Evolutionary conservation across 2,329 filamentous ascomycete genomes (phyloP).

Genomic region (Lecanicillium sp.): DNA sequence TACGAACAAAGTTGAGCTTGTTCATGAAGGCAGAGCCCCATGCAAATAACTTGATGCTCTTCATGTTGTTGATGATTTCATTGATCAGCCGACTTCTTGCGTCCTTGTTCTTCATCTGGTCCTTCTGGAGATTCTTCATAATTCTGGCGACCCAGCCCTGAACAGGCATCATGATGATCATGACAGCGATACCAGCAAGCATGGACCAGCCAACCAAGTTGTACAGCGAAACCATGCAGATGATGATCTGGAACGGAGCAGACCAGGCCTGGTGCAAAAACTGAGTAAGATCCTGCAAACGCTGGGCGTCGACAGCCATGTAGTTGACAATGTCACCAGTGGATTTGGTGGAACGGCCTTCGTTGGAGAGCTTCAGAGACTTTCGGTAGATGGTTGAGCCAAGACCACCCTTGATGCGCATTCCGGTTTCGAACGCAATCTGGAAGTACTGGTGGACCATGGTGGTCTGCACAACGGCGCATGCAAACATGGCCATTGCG

Average conservation of each 20-base stretch:
- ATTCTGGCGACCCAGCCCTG: constrained; percentile 86
- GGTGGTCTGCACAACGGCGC: constrained; percentile 77
- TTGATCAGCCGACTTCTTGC: constrained; percentile 87
- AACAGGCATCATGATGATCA: constrained; percentile 95
- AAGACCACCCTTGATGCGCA: constrained; percentile 89
- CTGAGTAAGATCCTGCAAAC: constrained; percentile 88
- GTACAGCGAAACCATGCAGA: constrained; percentile 95
- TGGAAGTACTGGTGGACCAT: constrained; percentile 98
- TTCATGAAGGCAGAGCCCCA: constrained; percentile 98
- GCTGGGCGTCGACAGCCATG: constrained; percentile 97
- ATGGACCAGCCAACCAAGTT: constrained; percentile 92
- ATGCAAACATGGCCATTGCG: constrained; percentile 82
- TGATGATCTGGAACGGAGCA: constrained; percentile 87
- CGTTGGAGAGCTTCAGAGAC: constrained; percentile 81
- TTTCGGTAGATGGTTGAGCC: constrained; percentile 91
- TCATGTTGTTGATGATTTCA: constrained; percentile 99
- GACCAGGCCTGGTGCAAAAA: constrained; percentile 96
- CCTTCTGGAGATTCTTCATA: constrained; percentile 91
- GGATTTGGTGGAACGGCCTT: constrained; percentile 79
- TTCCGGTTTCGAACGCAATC: constrained; percentile 85
- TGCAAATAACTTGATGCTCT: constrained; percentile 97
- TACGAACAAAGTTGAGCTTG: constrained; percentile 91
- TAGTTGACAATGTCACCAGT: constrained; percentile 99
- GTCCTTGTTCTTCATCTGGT: constrained; percentile 99
- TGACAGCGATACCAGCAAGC: constrained; percentile 88